Evolutionary conservation across 257 asterid genomes (phyloP).

Genomic region (Gentiana dahurica): DNA sequence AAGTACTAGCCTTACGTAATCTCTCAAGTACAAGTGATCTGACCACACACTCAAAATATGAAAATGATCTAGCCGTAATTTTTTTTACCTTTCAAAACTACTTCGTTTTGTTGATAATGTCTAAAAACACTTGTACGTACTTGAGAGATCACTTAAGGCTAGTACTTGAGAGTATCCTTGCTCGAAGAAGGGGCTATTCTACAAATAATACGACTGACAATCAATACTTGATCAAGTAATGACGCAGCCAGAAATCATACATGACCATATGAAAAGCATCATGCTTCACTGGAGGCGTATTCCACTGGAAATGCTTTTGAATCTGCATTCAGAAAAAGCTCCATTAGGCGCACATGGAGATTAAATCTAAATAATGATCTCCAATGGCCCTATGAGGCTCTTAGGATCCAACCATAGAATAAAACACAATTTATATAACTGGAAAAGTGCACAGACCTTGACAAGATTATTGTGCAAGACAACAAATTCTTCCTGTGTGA

Average conservation of each 20-base stretch:
- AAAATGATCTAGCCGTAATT: too few relatives aligned
- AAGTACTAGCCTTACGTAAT: too few relatives aligned
- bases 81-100: too few relatives aligned
- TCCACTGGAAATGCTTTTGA: conserved; percentile 94
- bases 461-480: conserved; percentile 77
- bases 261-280: conserved; percentile 95
- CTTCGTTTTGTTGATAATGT: too few relatives aligned
- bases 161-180: too few relatives aligned
- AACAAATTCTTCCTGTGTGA: conserved; percentile 62
- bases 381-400: not conserved
- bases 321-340: conserved; percentile 29
- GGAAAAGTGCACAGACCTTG: conserved; percentile 39
- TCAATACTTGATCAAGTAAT: conserved; percentile 76
- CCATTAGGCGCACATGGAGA: not conserved
- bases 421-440: not conserved
- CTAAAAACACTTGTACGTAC: too few relatives aligned
- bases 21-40: too few relatives aligned
- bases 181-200: too few relatives aligned
- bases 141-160: too few relatives aligned
- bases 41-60: too few relatives aligned
- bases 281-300: conserved; percentile 57
- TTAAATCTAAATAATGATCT: not conserved
- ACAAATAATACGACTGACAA: not conserved
- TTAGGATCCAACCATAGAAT: not conserved
- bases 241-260: conserved; percentile 97